These are phyloP conservation scores for Aristolochia contorta DNA, from an alignment of 164 flowering plant species.

Conservation along the genomic window DNA sequence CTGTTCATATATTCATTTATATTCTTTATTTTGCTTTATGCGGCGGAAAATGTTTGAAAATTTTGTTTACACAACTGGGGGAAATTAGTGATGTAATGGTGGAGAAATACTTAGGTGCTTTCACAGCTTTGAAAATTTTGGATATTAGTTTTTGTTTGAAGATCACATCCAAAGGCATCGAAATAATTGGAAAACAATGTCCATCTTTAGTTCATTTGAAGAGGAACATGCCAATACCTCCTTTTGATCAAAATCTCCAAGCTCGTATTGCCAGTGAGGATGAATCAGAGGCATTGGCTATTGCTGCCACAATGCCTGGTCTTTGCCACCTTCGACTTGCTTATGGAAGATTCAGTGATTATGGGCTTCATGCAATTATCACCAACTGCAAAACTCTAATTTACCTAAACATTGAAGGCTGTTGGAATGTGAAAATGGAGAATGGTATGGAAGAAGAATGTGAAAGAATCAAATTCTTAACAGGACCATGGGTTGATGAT, in stretches of 20 bases:
- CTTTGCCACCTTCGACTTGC: slow-evolving; percentile 60
- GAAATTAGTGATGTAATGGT: slow-evolving; percentile 40
- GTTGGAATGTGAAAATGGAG: slow-evolving; percentile 44
- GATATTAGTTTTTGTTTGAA: slow-evolving; percentile 50
- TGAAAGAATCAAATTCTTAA: slow-evolving; percentile 13
- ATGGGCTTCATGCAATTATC: slow-evolving; percentile 22
- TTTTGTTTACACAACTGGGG: slow-evolving; percentile 42
- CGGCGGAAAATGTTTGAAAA: slow-evolving; percentile 53
- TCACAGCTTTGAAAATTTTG: slow-evolving; percentile 34
- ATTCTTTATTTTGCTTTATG: slow-evolving; percentile 3
- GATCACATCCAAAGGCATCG: slow-evolving; percentile 33
- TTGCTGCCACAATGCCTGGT: slow-evolving; percentile 63
- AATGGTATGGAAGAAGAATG: slow-evolving; percentile 16
- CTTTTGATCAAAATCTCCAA: slow-evolving; percentile 6
- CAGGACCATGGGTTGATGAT: slow-evolving; percentile 21
- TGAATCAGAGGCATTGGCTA: slow-evolving; percentile 62
- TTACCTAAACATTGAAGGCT: slow-evolving; percentile 53
- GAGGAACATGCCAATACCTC: slow-evolving; percentile 54
- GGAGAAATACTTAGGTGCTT: slow-evolving; percentile 33
- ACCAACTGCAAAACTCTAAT: slow-evolving; percentile 28
- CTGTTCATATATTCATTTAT: neutral
- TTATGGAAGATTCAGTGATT: slow-evolving; percentile 30
- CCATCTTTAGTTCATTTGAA: slow-evolving; percentile 33
- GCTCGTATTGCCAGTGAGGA: slow-evolving; percentile 8
- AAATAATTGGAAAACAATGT: slow-evolving; percentile 52